A percentile compares a stretch with the other conserved stretches of the same genome.
phyloP scores from a whole-genome alignment of 345 rosid genomes.

The Melaleuca quinquenervia region DNA sequence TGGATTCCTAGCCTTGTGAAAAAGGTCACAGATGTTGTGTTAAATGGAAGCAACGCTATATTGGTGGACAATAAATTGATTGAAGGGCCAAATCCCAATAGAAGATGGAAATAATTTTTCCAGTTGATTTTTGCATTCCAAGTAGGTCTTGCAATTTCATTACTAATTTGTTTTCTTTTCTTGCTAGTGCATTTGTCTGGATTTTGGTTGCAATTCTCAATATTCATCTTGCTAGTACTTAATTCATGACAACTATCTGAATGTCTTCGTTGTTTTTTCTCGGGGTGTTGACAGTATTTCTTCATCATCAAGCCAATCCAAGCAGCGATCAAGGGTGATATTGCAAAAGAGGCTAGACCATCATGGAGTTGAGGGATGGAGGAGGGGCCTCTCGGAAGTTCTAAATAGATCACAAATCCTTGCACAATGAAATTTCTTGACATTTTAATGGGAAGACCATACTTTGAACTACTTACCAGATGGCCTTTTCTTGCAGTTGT shows the following conservation, averaged over 20 bases:
- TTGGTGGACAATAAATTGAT: conserved; percentile 44
- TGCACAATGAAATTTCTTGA: no score
- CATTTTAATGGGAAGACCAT: no score
- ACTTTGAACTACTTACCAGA: no score
- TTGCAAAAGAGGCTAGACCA: conserved; percentile 22
- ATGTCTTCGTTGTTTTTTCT: neutral
- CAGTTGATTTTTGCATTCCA: conserved; percentile 35
- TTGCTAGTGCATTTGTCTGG: no score
- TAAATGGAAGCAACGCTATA: conserved; percentile 28
- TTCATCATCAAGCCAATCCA: conserved; percentile 27
- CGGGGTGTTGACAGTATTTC: conserved; percentile 17
- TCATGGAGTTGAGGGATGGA: conserved; percentile 13
- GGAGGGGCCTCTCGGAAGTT: neutral
- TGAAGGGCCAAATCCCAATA: conserved; percentile 46
- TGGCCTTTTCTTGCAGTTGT: no score
- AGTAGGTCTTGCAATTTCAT: conserved; percentile 12
- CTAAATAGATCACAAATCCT: neutral
- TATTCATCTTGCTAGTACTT: no score
- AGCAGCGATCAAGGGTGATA: conserved; percentile 31
- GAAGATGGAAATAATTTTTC: conserved; percentile 28
- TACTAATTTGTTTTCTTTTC: neutral
- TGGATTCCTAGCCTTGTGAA: conserved; percentile 43
- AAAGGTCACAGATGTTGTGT: conserved; percentile 27
- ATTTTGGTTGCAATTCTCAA: no score
- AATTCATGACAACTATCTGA: no score